Evolutionary conservation across 805 yeast species (phyloP).

Genomic region (Hemisphaericaspora nanyangensis): DNA sequence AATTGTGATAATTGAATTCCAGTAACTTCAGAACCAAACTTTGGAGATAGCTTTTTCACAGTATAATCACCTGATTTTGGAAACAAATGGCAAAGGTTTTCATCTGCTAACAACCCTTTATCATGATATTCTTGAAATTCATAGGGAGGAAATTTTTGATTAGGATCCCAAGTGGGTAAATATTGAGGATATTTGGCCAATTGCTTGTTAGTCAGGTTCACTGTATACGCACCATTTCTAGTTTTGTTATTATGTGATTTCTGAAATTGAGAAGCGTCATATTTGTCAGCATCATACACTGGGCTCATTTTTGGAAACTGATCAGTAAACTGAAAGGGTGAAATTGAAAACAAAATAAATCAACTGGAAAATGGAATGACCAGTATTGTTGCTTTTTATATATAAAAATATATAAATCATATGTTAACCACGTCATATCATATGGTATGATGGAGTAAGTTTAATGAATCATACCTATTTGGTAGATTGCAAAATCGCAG

Average conservation of each 20-base stretch:
- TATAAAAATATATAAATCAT: no score
- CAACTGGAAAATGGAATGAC: neutral
- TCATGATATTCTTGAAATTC: slow-evolving; percentile 24
- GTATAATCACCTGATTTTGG: slow-evolving; percentile 10
- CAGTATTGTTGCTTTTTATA: neutral
- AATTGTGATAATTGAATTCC: slow-evolving; percentile 29
- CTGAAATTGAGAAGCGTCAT: slow-evolving; percentile 23
- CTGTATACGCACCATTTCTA: slow-evolving; percentile 23
- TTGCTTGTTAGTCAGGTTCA: slow-evolving; percentile 19
- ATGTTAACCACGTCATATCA: no score
- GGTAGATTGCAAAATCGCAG: no score
- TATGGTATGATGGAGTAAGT: no score
- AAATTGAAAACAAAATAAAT: neutral
- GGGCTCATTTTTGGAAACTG: slow-evolving; percentile 12
- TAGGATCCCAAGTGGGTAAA: slow-evolving; percentile 34
- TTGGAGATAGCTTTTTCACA: slow-evolving; percentile 25
- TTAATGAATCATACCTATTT: no score
- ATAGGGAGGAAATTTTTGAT: slow-evolving; percentile 24
- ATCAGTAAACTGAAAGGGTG: neutral
- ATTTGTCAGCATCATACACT: slow-evolving; percentile 14
- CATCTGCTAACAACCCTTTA: slow-evolving; percentile 25
- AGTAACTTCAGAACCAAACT: slow-evolving; percentile 26
- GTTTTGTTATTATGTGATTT: slow-evolving; percentile 16
- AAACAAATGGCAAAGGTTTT: slow-evolving; percentile 18
- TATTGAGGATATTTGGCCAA: slow-evolving; percentile 23